Base-by-base conservation (phyloP, 1,139 yeast species). In the Wickerhamomyces sp. region DNA sequence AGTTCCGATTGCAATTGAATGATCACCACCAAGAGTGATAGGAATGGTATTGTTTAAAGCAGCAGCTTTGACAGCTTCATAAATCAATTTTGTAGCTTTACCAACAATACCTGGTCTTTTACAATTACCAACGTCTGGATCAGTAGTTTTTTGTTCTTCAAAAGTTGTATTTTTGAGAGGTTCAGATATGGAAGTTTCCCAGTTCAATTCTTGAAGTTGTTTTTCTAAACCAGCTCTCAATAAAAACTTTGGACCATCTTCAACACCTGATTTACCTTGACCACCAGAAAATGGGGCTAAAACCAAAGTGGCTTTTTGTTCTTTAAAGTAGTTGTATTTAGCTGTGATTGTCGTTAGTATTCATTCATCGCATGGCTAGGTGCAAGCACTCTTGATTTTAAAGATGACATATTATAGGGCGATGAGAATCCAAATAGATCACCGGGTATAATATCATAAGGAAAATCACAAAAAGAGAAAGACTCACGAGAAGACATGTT, bases 241-340 rank as follows among this genome's bases (percentile, higher is more conserved):
- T 52, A 91, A 73, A 63, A 79, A 84, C 51, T 82, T 78, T n/a
- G 99, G 98, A 30, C 97, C 99, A 48, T 81, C 77, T 60, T 91
- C 98, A 36, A 91, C 97, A 46, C 99, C 99, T 34, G 84, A 79
- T 60, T 87, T 86, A 44, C 91, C 94, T 66, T 91, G 99, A 48
- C 99, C 99, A n/a, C 97, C 98, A 34, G 91, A 81, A 64, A 90
- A 90, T 44, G 97, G 96, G 0, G 96, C 96, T 29, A 54, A 73
- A 54, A 90, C 78, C 46, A 90, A 69, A 23, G 88, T 75, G 31
- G 80, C 77, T 49, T 78, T 71, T 55, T 74, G 79, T 40, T 72
- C 61, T 42, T 79, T 73, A 58, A 75, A 76, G 60, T 69, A 79
- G 53, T 78, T 76, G 70, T 73, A 83, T 31, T 58, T 54, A 46